A percentile compares a stretch with the other conserved stretches of the same genome.
These are phyloP conservation scores for Fusarium beomiforme DNA, from an alignment of 2,329 filamentous ascomycete species.

Conservation along the genomic window DNA sequence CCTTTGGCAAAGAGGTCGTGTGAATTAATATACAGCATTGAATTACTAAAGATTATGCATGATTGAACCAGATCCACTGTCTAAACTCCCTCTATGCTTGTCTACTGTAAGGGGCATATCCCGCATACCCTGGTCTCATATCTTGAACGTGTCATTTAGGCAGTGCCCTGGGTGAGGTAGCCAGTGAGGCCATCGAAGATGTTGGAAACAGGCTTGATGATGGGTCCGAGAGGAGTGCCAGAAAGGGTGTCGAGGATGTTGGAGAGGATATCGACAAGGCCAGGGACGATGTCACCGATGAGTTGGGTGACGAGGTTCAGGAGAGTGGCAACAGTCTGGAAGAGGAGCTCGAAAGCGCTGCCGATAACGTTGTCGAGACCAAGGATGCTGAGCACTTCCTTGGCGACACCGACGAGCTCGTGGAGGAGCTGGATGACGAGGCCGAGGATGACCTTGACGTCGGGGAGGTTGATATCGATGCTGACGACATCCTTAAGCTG, in stretches of 20 bases:
- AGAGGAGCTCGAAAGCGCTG: neutral
- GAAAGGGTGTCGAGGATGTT: constrained; percentile 14
- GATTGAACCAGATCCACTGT: constrained; percentile 3
- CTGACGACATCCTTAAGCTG: constrained; percentile 21
- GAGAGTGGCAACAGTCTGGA: constrained; percentile 17
- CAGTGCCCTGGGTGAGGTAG: constrained; percentile 8
- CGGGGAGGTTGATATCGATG: constrained; percentile 4
- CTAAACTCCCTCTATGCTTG: constrained; percentile 9
- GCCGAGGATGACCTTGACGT: constrained; percentile 18
- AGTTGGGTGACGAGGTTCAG: constrained; percentile 12
- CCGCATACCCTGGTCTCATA: neutral
- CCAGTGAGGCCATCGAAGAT: neutral
- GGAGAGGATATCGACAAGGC: constrained; percentile 11
- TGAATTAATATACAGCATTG: neutral
- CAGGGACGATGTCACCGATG: constrained; percentile 23
- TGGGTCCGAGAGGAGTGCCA: constrained; percentile 7
- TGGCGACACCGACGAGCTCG: constrained; percentile 8
- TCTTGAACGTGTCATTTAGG: neutral
- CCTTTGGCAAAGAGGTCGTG: neutral
- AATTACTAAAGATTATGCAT: constrained; percentile 9
- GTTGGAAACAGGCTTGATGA: constrained; percentile 6
- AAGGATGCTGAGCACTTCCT: constrained; percentile 1
- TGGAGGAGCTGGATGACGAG: constrained; percentile 19
- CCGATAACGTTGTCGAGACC: constrained; percentile 16
- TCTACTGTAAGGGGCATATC: neutral